Conservation (phyloP, 306 rosid species). For the Cicer arietinum region DNA sequence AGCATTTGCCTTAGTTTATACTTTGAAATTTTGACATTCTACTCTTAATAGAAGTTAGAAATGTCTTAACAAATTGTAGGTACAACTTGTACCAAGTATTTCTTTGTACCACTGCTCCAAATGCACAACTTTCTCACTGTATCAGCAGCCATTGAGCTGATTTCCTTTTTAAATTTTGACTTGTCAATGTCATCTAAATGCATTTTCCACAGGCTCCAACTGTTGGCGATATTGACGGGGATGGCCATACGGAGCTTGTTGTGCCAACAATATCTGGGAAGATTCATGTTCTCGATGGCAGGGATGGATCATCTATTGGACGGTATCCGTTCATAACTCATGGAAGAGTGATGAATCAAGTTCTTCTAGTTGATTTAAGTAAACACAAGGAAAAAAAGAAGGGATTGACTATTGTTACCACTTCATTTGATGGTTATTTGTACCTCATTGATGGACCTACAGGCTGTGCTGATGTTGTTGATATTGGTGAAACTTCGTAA, state of each 20-base stretch:
- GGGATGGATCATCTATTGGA: slow-evolving; percentile 83
- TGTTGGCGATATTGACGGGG: slow-evolving; percentile 93
- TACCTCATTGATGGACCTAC: slow-evolving; percentile 97
- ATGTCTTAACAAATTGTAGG: slow-evolving; percentile 15
- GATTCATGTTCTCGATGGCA: slow-evolving; percentile 92
- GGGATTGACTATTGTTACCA: slow-evolving; percentile 89
- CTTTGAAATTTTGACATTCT: too few relatives aligned
- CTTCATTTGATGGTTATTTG: slow-evolving; percentile 95
- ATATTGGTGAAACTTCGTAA: slow-evolving; percentile 99
- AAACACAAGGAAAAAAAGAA: slow-evolving; percentile 76
- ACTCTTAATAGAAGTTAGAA: too few relatives aligned
- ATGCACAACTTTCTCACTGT: not conserved
- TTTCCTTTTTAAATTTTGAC: slow-evolving; percentile 29
- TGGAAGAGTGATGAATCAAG: slow-evolving; percentile 94
- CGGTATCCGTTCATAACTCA: slow-evolving; percentile 91
- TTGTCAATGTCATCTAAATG: slow-evolving; percentile 31
- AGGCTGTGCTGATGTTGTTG: slow-evolving; percentile 95
- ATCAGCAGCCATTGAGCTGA: slow-evolving; percentile 2
- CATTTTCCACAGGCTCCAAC: slow-evolving; percentile 77
- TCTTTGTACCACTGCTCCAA: not conserved
- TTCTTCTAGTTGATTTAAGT: slow-evolving; percentile 86
- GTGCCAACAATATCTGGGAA: slow-evolving; percentile 93
- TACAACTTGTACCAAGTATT: slow-evolving; percentile 14
- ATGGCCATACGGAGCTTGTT: slow-evolving; percentile 93
- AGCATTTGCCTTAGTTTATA: too few relatives aligned